phyloP scores from a whole-genome alignment of 805 yeast species.

The Metschnikowia gruessii region DNA sequence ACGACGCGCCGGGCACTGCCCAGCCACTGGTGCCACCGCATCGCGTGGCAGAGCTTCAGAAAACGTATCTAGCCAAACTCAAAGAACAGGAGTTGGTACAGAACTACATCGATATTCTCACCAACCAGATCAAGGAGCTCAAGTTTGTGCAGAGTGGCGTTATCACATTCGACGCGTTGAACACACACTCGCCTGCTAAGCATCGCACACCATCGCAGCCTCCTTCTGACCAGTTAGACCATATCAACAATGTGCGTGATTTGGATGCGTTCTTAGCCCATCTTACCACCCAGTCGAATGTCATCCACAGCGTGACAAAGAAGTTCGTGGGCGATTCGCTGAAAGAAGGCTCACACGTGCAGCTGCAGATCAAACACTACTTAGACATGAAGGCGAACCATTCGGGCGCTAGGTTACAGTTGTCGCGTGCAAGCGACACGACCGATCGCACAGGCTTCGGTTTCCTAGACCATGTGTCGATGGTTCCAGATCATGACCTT shows the following conservation, averaged over 20 bases:
- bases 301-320: conserved; percentile 41
- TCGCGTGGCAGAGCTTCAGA: conserved; percentile 28
- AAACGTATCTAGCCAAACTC: conserved; percentile 34
- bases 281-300: conserved; percentile 34
- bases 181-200: conserved; percentile 15
- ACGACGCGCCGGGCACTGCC: background rate
- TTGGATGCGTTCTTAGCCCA: conserved; percentile 39
- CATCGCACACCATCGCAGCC: conserved; percentile 10
- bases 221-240: conserved; percentile 35
- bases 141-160: conserved; percentile 44
- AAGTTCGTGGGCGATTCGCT: conserved; percentile 17
- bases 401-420: background rate
- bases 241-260: conserved; percentile 39
- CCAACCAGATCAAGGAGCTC: conserved; percentile 43
- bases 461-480: background rate
- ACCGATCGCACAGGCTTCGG: background rate
- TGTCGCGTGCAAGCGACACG: background rate
- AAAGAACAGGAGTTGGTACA: conserved; percentile 43
- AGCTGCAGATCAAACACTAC: conserved; percentile 24
- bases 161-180: conserved; percentile 41
- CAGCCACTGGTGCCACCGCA: background rate
- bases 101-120: conserved; percentile 41
- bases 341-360: conserved; percentile 14
- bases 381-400: conserved; percentile 20
- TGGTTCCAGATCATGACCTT: background rate